phyloP scores from a whole-genome alignment of 1,284 basidiomycete species.

The Pisolithus thermaeus region DNA sequence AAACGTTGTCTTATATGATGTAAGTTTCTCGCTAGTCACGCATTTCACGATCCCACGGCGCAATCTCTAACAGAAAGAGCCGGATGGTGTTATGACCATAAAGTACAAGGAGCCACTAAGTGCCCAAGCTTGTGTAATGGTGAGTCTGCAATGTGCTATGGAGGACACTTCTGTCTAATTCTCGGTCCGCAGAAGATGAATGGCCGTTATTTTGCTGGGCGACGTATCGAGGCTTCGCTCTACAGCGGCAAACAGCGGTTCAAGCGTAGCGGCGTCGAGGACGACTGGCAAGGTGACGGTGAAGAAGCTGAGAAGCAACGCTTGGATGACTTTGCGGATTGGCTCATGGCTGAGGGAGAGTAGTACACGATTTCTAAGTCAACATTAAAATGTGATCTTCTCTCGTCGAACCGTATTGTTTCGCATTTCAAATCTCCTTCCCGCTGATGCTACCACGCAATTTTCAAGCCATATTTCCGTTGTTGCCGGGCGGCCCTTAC shows the following conservation, averaged over 20 bases:
- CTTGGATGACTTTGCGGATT: constrained; percentile 82
- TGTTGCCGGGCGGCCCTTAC: too few relatives aligned
- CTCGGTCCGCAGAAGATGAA: constrained; percentile 78
- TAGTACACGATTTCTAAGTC: constrained; percentile 19
- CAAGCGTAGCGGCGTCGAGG: constrained; percentile 61
- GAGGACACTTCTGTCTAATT: neutral
- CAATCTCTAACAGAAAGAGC: constrained; percentile 63
- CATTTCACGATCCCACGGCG: neutral
- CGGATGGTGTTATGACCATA: constrained; percentile 93
- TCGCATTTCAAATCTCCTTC: too few relatives aligned
- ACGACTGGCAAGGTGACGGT: constrained; percentile 54
- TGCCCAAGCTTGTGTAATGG: constrained; percentile 85
- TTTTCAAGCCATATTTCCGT: too few relatives aligned
- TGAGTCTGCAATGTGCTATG: constrained; percentile 34
- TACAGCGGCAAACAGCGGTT: constrained; percentile 81
- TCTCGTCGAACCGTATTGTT: too few relatives aligned
- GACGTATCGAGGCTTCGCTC: constrained; percentile 76
- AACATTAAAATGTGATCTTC: neutral
- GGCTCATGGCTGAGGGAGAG: constrained; percentile 77
- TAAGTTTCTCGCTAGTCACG: constrained; percentile 37
- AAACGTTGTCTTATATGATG: constrained; percentile 94
- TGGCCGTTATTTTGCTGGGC: constrained; percentile 86
- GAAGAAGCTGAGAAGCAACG: constrained; percentile 78
- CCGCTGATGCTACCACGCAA: too few relatives aligned
- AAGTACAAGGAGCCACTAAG: constrained; percentile 88